Conservation (phyloP, 116 monocot genomes). For the Zostera marina region DNA sequence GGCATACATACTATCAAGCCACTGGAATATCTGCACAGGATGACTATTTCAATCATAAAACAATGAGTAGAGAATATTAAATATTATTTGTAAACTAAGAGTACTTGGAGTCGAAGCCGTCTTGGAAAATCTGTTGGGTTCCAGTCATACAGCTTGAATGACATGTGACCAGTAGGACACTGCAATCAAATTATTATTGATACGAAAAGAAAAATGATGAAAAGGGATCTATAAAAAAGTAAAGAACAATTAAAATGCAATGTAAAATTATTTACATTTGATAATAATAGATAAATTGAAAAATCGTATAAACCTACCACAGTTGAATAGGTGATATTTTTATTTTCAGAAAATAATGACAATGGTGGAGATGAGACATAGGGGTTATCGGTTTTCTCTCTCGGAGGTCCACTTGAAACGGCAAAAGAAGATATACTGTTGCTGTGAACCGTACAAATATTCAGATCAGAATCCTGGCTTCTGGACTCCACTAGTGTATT, state of each 20-base stretch:
- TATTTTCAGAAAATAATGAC: slow-evolving; percentile 46
- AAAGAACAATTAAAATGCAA: neutral
- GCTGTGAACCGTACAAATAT: slow-evolving; percentile 24
- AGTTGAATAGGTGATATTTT: slow-evolving; percentile 57
- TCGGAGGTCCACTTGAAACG: slow-evolving; percentile 32
- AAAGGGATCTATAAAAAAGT: neutral
- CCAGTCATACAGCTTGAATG: slow-evolving; percentile 99
- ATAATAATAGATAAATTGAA: neutral
- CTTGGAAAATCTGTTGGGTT: slow-evolving; percentile 99
- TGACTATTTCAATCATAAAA: neutral
- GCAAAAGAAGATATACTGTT: slow-evolving; percentile 26
- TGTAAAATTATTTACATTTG: no score
- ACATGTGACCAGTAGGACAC: slow-evolving; percentile 97
- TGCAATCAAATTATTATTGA: slow-evolving; percentile 26
- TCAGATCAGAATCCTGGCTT: slow-evolving; percentile 31
- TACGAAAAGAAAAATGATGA: neutral
- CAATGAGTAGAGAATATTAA: neutral
- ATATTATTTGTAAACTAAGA: slow-evolving; percentile 11
- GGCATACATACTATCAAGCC: slow-evolving; percentile 98
- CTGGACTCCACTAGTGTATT: slow-evolving; percentile 37
- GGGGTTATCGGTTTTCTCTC: slow-evolving; percentile 38
- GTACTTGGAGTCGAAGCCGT: slow-evolving; percentile 82
- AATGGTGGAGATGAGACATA: slow-evolving; percentile 36
- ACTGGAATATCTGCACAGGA: slow-evolving; percentile 71
- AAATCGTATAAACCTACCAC: slow-evolving; percentile 21